phyloP scores from a whole-genome alignment of 2,329 filamentous ascomycete species.

The Fusarium subglutinans region DNA sequence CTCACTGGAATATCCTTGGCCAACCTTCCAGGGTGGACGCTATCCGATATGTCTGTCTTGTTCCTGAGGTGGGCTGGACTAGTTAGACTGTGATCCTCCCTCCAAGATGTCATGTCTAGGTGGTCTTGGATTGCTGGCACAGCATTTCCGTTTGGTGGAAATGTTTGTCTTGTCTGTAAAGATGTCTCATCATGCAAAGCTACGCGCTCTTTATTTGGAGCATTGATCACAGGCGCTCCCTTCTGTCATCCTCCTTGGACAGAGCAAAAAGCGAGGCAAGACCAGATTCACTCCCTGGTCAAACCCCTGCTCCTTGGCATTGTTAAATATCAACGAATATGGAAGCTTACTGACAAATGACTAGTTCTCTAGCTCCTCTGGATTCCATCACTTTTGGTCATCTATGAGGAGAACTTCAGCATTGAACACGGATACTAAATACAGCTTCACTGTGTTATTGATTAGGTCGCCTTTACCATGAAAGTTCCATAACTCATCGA shows the following conservation, averaged over 20 bases:
- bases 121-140: not conserved
- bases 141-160: constrained; percentile 1
- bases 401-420: not conserved
- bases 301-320: constrained; percentile 34
- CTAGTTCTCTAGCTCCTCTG: not conserved
- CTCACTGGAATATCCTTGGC: not conserved
- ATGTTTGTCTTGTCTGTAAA: not conserved
- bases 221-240: not conserved
- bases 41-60: not conserved
- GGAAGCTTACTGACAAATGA: constrained; percentile 9
- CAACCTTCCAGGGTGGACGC: not conserved
- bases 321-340: constrained; percentile 8
- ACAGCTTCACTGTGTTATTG: not conserved
- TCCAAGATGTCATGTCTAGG: not conserved
- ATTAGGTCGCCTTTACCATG: not conserved
- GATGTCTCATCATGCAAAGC: constrained; percentile 6
- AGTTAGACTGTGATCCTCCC: not conserved
- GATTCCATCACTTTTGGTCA: not conserved
- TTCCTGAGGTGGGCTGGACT: constrained; percentile 7
- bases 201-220: constrained; percentile 5
- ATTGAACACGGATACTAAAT: not conserved
- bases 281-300: not conserved
- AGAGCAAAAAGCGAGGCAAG: constrained; percentile 12
- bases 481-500: not conserved
- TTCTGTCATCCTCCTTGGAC: not conserved